Evolutionary conservation across 768 basidiomycete species (phyloP).

Genomic region (Amanita jacksonii): DNA sequence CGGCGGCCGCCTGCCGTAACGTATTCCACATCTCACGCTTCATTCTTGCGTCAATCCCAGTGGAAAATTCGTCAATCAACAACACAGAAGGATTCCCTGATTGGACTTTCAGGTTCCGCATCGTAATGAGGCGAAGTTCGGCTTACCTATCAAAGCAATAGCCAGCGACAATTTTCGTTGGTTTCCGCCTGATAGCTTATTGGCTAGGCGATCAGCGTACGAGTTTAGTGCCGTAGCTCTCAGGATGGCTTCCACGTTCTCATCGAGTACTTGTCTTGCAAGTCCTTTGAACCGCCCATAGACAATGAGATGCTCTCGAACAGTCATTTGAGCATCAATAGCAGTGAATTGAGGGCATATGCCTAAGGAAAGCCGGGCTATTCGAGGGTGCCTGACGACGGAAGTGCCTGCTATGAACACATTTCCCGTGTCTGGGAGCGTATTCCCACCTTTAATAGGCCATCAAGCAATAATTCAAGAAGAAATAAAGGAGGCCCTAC

Average conservation of each 20-base stretch:
- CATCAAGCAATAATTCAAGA: not conserved
- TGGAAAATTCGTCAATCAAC: conserved; percentile 78
- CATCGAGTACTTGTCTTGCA: conserved; percentile 35
- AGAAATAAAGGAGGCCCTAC: conserved; percentile 26
- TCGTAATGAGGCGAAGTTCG: not conserved
- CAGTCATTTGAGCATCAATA: conserved; percentile 69
- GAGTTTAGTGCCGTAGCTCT: conserved; percentile 43
- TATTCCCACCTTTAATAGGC: conserved; percentile 45
- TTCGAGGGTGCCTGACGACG: conserved; percentile 51
- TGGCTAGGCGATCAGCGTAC: conserved; percentile 66
- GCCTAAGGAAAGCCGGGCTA: conserved; percentile 59
- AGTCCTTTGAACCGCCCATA: conserved; percentile 73
- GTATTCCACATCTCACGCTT: conserved; percentile 81
- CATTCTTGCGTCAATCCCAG: conserved; percentile 76
- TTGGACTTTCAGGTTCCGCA: not conserved
- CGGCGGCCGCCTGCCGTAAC: conserved; percentile 50
- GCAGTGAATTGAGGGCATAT: conserved; percentile 84
- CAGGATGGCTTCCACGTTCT: conserved; percentile 50
- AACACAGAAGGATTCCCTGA: conserved; percentile 68
- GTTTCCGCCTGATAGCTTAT: conserved; percentile 70
- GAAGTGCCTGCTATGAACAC: conserved; percentile 59
- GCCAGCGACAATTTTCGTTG: conserved; percentile 70
- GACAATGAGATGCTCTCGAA: conserved; percentile 63
- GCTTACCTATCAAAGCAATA: conserved; percentile 60
- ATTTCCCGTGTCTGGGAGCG: conserved; percentile 59